Evolutionary conservation across 2,329 filamentous ascomycete species (phyloP).

Genomic region (Verticillium longisporum): DNA sequence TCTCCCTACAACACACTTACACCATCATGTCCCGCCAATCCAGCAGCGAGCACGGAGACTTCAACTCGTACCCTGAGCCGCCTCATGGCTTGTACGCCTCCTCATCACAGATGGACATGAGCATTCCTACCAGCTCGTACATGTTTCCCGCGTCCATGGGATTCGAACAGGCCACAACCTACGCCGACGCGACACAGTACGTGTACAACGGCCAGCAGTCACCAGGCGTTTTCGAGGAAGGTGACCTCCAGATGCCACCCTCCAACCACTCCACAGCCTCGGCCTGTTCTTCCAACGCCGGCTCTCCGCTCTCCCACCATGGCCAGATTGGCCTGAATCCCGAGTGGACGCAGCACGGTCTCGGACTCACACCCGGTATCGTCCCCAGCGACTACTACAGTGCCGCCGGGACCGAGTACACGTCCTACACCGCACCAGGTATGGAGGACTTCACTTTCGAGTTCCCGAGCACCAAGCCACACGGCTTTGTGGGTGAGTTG

Average conservation of each 20-base stretch:
- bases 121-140: slow-evolving; percentile 37
- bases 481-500: slow-evolving; percentile 51
- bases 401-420: slow-evolving; percentile 47
- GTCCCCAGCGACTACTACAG: slow-evolving; percentile 49
- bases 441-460: slow-evolving; percentile 48
- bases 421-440: slow-evolving; percentile 38
- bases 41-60: slow-evolving; percentile 27
- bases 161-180: slow-evolving; percentile 39
- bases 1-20: slow-evolving; percentile 16
- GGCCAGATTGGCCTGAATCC: slow-evolving; percentile 50
- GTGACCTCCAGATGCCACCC: slow-evolving; percentile 41
- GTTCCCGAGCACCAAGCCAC: slow-evolving; percentile 37
- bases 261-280: slow-evolving; percentile 58
- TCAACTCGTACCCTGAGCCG: slow-evolving; percentile 38
- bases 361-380: slow-evolving; percentile 58
- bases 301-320: slow-evolving; percentile 59
- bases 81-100: slow-evolving; percentile 32
- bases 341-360: slow-evolving; percentile 48
- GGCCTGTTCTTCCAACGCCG: slow-evolving; percentile 59
- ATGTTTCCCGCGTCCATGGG: slow-evolving; percentile 32
- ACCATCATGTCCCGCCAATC: slow-evolving; percentile 18
- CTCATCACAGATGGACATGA: slow-evolving; percentile 38
- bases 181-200: slow-evolving; percentile 33
- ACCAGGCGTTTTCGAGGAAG: slow-evolving; percentile 44
- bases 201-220: slow-evolving; percentile 40